A percentile compares a stretch with the other conserved stretches of the same genome.
phyloP scores from a whole-genome alignment of 306 rosid genomes.

The Medicago ruthenica region DNA sequence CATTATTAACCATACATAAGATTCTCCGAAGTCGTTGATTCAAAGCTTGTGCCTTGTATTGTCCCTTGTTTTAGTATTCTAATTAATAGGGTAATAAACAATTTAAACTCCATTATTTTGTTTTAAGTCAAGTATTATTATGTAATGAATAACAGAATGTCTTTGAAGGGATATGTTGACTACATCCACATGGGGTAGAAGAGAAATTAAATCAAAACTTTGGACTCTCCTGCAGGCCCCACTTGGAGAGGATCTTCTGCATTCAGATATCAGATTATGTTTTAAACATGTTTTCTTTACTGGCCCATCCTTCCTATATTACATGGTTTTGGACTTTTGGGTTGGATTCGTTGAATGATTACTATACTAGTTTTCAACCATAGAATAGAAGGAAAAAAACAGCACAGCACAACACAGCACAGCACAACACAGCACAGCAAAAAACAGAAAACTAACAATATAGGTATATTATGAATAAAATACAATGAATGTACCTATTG shows the following conservation, averaged over 20 bases:
- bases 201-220: constrained; percentile 33
- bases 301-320: neutral
- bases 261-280: constrained; percentile 26
- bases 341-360: constrained; percentile 44
- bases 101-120: constrained; percentile 4
- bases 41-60: neutral
- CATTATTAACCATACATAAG: constrained; percentile 1
- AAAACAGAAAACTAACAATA: no score
- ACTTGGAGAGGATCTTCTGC: constrained; percentile 5
- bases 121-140: constrained; percentile 31
- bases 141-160: constrained; percentile 53
- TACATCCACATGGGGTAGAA: constrained; percentile 45
- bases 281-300: constrained; percentile 36
- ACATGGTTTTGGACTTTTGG: constrained; percentile 8
- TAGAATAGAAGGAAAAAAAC: constrained; percentile 8
- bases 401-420: no score
- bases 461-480: no score
- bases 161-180: constrained; percentile 46
- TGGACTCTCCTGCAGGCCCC: constrained; percentile 21
- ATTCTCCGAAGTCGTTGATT: constrained; percentile 16
- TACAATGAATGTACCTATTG: no score
- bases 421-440: no score
- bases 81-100: neutral
- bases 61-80: neutral
- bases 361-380: constrained; percentile 18